phyloP scores from a whole-genome alignment of 805 yeast species.

The Kodamaea lidongshanica region DNA sequence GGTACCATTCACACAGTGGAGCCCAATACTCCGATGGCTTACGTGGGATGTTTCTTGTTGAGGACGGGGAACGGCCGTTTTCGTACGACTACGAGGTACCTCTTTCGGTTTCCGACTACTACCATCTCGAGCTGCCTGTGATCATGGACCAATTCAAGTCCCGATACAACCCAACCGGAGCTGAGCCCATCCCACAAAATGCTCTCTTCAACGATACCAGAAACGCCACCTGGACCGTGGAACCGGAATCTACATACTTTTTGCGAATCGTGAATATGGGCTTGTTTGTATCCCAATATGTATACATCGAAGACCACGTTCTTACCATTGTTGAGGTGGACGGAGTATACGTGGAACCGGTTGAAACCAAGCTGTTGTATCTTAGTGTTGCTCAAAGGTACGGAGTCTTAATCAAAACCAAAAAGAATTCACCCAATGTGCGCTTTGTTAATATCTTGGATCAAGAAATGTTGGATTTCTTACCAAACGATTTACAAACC shows the following conservation, averaged over 20 bases:
- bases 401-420: slow-evolving; percentile 59
- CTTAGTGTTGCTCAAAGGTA: slow-evolving; percentile 79
- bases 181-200: slow-evolving; percentile 74
- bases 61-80: slow-evolving; percentile 43
- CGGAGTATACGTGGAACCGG: slow-evolving; percentile 54
- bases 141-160: slow-evolving; percentile 46
- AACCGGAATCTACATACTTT: slow-evolving; percentile 56
- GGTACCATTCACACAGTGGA: slow-evolving; percentile 81
- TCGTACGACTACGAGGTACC: slow-evolving; percentile 57
- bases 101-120: slow-evolving; percentile 57
- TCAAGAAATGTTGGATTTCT: slow-evolving; percentile 58
- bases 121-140: slow-evolving; percentile 47
- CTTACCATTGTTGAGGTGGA: slow-evolving; percentile 39
- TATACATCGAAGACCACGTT: slow-evolving; percentile 38
- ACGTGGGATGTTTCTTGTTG: slow-evolving; percentile 62
- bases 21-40: slow-evolving; percentile 76
- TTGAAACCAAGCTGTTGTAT: slow-evolving; percentile 49
- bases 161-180: slow-evolving; percentile 77
- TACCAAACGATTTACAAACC: slow-evolving; percentile 54
- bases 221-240: slow-evolving; percentile 49
- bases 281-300: slow-evolving; percentile 60
- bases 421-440: slow-evolving; percentile 42
- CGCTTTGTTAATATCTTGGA: slow-evolving; percentile 60
- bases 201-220: slow-evolving; percentile 59
- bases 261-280: slow-evolving; percentile 63